Conservation (phyloP, 495 filamentous ascomycete species). For the Bacidia rubella region DNA sequence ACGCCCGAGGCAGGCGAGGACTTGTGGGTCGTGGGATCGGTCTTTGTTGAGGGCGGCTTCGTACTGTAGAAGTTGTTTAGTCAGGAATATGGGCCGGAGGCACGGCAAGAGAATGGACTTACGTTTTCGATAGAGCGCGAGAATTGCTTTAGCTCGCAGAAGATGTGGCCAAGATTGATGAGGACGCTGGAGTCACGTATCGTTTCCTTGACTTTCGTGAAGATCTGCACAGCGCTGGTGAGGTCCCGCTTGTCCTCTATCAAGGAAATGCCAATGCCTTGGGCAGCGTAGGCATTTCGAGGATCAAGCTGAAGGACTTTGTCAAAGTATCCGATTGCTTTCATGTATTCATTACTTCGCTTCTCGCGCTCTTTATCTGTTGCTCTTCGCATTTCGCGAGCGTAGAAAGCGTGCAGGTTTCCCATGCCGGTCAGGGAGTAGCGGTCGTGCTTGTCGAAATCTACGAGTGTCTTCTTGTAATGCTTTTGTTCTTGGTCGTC, state of each 20-base stretch:
- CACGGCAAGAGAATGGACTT: conserved; percentile 20
- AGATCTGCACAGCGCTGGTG: conserved; percentile 64
- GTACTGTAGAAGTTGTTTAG: conserved; percentile 38
- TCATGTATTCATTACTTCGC: conserved; percentile 69
- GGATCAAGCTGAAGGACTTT: conserved; percentile 88
- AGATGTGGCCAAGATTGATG: conserved; percentile 86
- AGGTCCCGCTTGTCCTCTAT: conserved; percentile 87
- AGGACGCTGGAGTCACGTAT: conserved; percentile 74
- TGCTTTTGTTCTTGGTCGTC: conserved; percentile 87
- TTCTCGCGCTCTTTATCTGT: conserved; percentile 83
- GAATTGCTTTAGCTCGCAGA: conserved; percentile 77
- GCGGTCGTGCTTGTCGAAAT: conserved; percentile 90
- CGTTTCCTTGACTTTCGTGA: conserved; percentile 78
- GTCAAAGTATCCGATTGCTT: conserved; percentile 95
- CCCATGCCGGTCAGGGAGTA: conserved; percentile 95
- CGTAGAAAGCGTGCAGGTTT: conserved; percentile 72
- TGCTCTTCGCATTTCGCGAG: conserved; percentile 85
- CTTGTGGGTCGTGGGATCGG: conserved; percentile 60
- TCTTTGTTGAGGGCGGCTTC: conserved; percentile 80
- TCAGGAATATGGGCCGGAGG: neutral
- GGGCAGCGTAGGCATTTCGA: conserved; percentile 88
- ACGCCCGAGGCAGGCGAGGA: conserved; percentile 85
- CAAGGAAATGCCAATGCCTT: conserved; percentile 86
- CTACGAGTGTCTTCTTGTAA: conserved; percentile 88
- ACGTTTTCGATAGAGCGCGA: conserved; percentile 72